These are phyloP conservation scores for Emydomyces testavorans DNA, from an alignment of 2,329 filamentous ascomycete species.

Conservation along the genomic window DNA sequence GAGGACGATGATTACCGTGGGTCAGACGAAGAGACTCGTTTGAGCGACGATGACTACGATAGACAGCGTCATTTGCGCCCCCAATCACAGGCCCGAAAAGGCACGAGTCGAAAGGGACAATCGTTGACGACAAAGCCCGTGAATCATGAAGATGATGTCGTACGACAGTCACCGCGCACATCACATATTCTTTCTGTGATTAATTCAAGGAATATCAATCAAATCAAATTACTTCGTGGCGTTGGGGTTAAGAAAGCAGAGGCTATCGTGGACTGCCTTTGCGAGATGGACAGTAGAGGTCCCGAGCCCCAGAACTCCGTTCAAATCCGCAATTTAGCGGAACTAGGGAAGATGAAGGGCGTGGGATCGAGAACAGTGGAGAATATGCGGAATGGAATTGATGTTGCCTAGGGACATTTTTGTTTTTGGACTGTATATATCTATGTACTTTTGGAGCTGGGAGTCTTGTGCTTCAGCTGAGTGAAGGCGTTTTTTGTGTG, in stretches of 20 bases:
- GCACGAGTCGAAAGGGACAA: constrained; percentile 8
- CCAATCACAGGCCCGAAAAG: neutral
- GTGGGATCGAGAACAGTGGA: constrained; percentile 38
- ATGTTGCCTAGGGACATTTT: neutral
- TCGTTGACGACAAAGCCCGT: neutral
- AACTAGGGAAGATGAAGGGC: constrained; percentile 35
- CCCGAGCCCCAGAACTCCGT: constrained; percentile 14
- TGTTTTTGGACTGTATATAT: neutral
- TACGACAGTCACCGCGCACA: constrained; percentile 32
- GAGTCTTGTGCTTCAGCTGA: neutral
- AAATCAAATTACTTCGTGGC: constrained; percentile 38
- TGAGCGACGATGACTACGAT: constrained; percentile 25
- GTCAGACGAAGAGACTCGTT: constrained; percentile 18
- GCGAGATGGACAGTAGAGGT: constrained; percentile 29
- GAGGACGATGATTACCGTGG: constrained; percentile 27
- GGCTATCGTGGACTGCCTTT: constrained; percentile 38
- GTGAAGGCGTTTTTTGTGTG: constrained; percentile 5
- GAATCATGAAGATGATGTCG: constrained; percentile 12
- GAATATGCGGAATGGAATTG: constrained; percentile 37
- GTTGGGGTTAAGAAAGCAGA: constrained; percentile 40
- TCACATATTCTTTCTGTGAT: constrained; percentile 36
- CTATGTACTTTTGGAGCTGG: neutral
- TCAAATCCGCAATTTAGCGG: constrained; percentile 29
- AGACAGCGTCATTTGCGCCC: neutral
- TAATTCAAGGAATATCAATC: constrained; percentile 36